Percentiles rank a stretch among this genome's conserved stretches.
These are phyloP conservation scores for Botrytis cinerea DNA, from an alignment of 2,329 filamentous ascomycete species.

Conservation along the genomic window DNA sequence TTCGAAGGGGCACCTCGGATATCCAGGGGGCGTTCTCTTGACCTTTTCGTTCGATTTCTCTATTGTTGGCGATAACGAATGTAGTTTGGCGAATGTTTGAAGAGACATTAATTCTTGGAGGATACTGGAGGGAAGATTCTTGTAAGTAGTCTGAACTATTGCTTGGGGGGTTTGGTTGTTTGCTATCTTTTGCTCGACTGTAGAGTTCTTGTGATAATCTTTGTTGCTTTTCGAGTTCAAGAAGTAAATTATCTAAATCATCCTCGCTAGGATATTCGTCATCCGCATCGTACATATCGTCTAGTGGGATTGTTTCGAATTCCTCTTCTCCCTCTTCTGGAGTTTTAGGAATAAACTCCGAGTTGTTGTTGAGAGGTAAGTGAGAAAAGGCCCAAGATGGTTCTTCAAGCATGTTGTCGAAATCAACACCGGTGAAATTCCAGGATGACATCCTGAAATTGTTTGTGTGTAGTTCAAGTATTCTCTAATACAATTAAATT, in stretches of 20 bases:
- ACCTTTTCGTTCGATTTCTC: not conserved
- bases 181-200: slow-evolving; percentile 16
- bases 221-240: not conserved
- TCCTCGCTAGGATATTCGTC: not conserved
- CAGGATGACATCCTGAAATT: not conserved
- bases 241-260: not conserved
- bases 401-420: not conserved
- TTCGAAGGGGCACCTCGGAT: not conserved
- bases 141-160: not conserved
- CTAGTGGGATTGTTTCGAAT: not conserved
- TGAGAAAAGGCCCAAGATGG: not conserved
- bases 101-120: not conserved
- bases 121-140: not conserved
- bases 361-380: not conserved
- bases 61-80: not conserved
- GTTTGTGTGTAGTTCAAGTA: not conserved
- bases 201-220: not conserved
- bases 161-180: slow-evolving; percentile 8
- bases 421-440: not conserved
- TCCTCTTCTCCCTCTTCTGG: not conserved
- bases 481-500: not conserved
- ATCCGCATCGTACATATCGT: slow-evolving; percentile 1
- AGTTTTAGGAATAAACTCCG: not conserved
- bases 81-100: not conserved
- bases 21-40: not conserved